phyloP scores from a whole-genome alignment of 2,329 filamentous ascomycete species.

The Grosmannia penicillata region DNA sequence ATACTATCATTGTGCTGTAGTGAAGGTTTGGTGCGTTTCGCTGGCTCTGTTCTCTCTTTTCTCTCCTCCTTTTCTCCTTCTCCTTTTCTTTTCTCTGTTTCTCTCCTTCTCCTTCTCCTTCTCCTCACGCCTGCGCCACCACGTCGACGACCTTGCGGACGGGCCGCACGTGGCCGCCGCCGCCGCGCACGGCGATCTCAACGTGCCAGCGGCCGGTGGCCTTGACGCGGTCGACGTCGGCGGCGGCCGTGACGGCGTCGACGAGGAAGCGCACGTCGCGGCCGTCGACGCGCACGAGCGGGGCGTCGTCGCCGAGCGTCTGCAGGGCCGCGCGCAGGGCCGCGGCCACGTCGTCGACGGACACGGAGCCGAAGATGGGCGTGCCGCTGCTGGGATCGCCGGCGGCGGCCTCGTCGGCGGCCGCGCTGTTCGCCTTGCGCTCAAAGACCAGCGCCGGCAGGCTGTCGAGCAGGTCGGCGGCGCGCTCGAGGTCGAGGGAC shows the following conservation, averaged over 20 bases:
- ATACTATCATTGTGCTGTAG: too few relatives aligned
- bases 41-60: too few relatives aligned
- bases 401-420: constrained; percentile 1
- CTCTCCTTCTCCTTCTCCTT: background rate
- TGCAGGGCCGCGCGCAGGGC: constrained; percentile 20
- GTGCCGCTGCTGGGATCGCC: too few relatives aligned
- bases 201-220: constrained; percentile 24
- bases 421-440: constrained; percentile 19
- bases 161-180: constrained; percentile 10
- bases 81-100: background rate
- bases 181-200: constrained; percentile 17
- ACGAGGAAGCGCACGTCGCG: constrained; percentile 18
- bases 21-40: too few relatives aligned
- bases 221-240: constrained; percentile 24
- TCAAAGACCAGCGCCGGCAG: constrained; percentile 23
- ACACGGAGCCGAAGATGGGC: constrained; percentile 29
- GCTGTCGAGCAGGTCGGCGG: constrained; percentile 18
- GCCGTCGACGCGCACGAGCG: constrained; percentile 19
- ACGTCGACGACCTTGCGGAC: constrained; percentile 20
- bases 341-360: constrained; percentile 20
- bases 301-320: constrained; percentile 17
- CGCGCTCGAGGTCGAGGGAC: constrained; percentile 19
- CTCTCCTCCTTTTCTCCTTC: too few relatives aligned
- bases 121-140: constrained; percentile 8
- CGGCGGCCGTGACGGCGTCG: constrained; percentile 9